phyloP scores from a whole-genome alignment of 257 asterid species.

The Echium plantagineum region DNA sequence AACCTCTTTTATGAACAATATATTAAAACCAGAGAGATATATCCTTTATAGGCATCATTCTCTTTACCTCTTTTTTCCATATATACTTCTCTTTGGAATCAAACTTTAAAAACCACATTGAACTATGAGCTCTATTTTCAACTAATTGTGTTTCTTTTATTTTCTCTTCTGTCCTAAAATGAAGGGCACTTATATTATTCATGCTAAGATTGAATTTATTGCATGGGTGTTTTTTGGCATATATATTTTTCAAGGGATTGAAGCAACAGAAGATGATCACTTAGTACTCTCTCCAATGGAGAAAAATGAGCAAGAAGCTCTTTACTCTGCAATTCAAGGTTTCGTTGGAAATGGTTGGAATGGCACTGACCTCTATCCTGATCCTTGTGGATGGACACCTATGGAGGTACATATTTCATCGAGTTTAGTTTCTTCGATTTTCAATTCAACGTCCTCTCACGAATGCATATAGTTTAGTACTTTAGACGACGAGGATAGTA shows the following conservation, averaged over 20 bases:
- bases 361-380: constrained; percentile 28
- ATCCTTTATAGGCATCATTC: constrained; percentile 7
- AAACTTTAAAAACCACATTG: neutral
- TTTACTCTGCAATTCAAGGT: constrained; percentile 23
- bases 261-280: constrained; percentile 7
- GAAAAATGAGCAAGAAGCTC: constrained; percentile 17
- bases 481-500: too few species aligned
- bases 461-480: too few species aligned
- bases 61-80: constrained; percentile 1
- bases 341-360: constrained; percentile 27
- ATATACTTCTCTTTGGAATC: neutral
- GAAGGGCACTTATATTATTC: neutral
- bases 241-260: neutral
- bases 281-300: constrained; percentile 16
- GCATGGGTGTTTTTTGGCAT: neutral
- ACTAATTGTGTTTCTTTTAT: neutral
- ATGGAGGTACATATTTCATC: constrained; percentile 17
- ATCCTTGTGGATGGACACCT: constrained; percentile 35
- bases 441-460: too few species aligned
- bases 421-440: too few species aligned
- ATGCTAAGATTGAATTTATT: neutral
- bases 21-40: neutral
- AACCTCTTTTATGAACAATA: neutral
- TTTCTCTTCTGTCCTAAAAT: neutral
- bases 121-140: neutral